Conservation (phyloP, 108 stramenopile species). For the Thalassiosira profunda region DNA sequence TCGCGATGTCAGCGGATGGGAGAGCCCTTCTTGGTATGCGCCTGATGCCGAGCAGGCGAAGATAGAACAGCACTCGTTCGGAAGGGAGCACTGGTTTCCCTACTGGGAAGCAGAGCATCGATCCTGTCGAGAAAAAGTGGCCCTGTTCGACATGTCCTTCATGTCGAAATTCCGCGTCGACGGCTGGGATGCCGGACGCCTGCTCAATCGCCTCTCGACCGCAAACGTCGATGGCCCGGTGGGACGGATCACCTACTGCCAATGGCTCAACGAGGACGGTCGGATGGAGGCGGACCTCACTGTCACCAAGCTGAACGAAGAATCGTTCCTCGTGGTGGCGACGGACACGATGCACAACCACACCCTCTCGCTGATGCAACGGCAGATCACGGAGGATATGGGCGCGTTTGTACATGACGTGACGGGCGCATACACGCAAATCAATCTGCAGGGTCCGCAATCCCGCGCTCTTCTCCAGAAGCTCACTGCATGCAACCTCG, state of each 20-base stretch:
- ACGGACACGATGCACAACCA: slow-evolving; percentile 87
- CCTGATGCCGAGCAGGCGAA: neutral
- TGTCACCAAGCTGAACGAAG: slow-evolving; percentile 60
- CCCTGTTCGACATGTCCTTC: slow-evolving; percentile 86
- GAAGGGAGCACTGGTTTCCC: slow-evolving; percentile 48
- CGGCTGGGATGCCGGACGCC: slow-evolving; percentile 66
- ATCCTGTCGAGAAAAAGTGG: slow-evolving; percentile 62
- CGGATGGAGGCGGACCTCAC: slow-evolving; percentile 83
- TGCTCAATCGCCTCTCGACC: slow-evolving; percentile 72
- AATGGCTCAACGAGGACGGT: slow-evolving; percentile 70
- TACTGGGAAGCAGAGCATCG: slow-evolving; percentile 69
- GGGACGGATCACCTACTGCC: slow-evolving; percentile 70
- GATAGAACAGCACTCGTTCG: slow-evolving; percentile 44
- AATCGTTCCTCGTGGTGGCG: slow-evolving; percentile 69
- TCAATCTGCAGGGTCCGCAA: slow-evolving; percentile 78
- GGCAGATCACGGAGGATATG: slow-evolving; percentile 30
- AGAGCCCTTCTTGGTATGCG: slow-evolving; percentile 66
- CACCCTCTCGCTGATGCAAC: slow-evolving; percentile 54
- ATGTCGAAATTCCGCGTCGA: slow-evolving; percentile 80
- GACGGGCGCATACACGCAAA: slow-evolving; percentile 62
- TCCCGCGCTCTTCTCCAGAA: slow-evolving; percentile 61
- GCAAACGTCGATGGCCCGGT: slow-evolving; percentile 61
- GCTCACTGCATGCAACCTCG: slow-evolving; percentile 52
- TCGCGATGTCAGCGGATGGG: slow-evolving; percentile 78
- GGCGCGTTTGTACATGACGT: slow-evolving; percentile 58